Conservation (phyloP, 768 basidiomycete genomes). For the Hydnomerulius pinastri region DNA sequence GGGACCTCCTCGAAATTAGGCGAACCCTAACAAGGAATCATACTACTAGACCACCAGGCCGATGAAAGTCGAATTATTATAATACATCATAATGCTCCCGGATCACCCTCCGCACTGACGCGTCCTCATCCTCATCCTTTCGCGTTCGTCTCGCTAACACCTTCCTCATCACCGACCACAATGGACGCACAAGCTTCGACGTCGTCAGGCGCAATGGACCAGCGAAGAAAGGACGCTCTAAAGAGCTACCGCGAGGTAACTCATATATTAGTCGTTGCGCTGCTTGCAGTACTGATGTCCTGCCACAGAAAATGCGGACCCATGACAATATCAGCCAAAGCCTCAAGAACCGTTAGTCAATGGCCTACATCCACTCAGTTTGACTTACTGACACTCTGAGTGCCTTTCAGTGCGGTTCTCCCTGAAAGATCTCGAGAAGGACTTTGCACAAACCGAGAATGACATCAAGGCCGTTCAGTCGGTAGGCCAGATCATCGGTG, state of each 20-base stretch:
- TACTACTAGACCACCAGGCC: slow-evolving; percentile 58
- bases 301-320: slow-evolving; percentile 83
- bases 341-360: slow-evolving; percentile 82
- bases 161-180: slow-evolving; percentile 7
- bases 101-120: slow-evolving; percentile 18
- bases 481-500: slow-evolving; percentile 98
- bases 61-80: rapidly evolving
- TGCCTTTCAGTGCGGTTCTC: slow-evolving; percentile 78
- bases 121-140: slow-evolving; percentile 26
- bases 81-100: not conserved
- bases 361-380: not conserved
- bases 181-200: slow-evolving; percentile 42
- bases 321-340: slow-evolving; percentile 87
- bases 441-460: slow-evolving; percentile 94
- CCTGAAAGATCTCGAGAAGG: slow-evolving; percentile 84
- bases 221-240: slow-evolving; percentile 71
- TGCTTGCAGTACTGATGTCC: slow-evolving; percentile 2
- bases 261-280: not conserved
- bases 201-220: slow-evolving; percentile 64
- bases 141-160: slow-evolving; percentile 2
- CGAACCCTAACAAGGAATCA: slow-evolving; percentile 53
- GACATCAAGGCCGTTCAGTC: slow-evolving; percentile 99
- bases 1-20: slow-evolving; percentile 54
- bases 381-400: not conserved
- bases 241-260: slow-evolving; percentile 75